phyloP scores from a whole-genome alignment of 306 rosid species.

The Quillaja saponaria region DNA sequence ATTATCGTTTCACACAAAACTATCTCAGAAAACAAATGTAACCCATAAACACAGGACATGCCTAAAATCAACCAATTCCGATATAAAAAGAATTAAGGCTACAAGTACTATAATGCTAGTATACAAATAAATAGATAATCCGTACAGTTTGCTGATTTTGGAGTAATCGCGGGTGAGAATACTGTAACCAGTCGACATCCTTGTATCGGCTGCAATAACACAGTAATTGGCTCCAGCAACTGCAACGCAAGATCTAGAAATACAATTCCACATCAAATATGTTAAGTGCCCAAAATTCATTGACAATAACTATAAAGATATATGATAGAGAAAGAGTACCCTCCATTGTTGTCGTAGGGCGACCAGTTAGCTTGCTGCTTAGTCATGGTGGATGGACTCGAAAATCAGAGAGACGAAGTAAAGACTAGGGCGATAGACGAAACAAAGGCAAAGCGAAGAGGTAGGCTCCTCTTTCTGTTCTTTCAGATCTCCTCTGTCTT shows the following conservation, averaged over 20 bases:
- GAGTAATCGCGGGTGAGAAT: conserved; percentile 95
- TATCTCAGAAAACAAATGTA: neutral
- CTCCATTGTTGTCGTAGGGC: conserved; percentile 97
- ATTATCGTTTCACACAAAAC: neutral
- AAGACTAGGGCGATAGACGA: conserved; percentile 22
- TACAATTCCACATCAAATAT: neutral
- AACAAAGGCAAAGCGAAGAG: neutral
- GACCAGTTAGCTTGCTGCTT: conserved; percentile 91
- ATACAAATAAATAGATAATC: too few species aligned
- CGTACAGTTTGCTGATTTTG: conserved; percentile 74
- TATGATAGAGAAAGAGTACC: conserved; percentile 42
- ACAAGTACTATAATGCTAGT: neutral
- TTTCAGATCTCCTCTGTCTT: conserved; percentile 52
- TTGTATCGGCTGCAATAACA: conserved; percentile 89
- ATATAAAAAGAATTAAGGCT: neutral
- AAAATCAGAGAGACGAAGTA: conserved; percentile 8
- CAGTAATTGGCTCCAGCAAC: conserved; percentile 95
- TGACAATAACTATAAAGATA: neutral
- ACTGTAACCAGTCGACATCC: conserved; percentile 92
- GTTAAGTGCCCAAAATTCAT: neutral
- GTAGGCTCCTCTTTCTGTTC: neutral
- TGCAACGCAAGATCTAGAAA: conserved; percentile 78
- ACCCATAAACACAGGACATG: neutral
- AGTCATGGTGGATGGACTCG: conserved; percentile 48
- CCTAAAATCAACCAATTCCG: neutral